Evolutionary conservation across 768 basidiomycete genomes (phyloP), one percentile per base, ranked within the genome.

Genomic region (Podaxis mareebaensis): DNA sequence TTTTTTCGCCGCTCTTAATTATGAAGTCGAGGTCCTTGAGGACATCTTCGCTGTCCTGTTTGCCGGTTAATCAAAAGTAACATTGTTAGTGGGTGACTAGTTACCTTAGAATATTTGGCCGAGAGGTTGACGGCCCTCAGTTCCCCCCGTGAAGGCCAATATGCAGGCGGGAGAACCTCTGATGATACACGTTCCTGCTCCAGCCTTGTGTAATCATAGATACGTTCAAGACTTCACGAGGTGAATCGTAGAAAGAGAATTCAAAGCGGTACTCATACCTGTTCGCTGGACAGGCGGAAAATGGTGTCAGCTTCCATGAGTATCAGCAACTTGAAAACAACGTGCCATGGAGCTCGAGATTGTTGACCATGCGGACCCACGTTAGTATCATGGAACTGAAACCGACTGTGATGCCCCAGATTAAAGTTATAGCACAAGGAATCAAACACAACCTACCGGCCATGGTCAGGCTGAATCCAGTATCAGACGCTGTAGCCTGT

Each of bases 121-220:
- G 79, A 82, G 3, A 89, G 71, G 17, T 82, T 81, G 59, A 86
- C 82, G 3, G 84, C 81, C 5, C 75, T 71, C 39, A 90, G 75
- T 28, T 80, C 75, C 11, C 88, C 88, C 15, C 81, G 83, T 10
- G 83, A 75, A 0, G 88, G 88, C 88, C 89, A 90, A 63, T 85
- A 80, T 0, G 88, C 87, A 2, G 89, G 87, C 3, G 88, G 88
- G 40, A 75, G 81, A 10, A 69, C 61, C n/a, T 72, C 62, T 0
- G 76, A 76, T 2, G 78, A 62, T 60, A 75, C 71, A 4, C 79
- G 78, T 69, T 89, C 87, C 56, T 85, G 83, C 40, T 88, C 86
- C 60, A 87, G 85, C 38, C 76, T 68, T n/a, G 88, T 70, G 68
- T 85, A 89, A 1, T 72, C 88, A 60, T 89, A 83, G 0, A 94